Conservation (phyloP, 768 basidiomycete species). For the Suillus plorans region DNA sequence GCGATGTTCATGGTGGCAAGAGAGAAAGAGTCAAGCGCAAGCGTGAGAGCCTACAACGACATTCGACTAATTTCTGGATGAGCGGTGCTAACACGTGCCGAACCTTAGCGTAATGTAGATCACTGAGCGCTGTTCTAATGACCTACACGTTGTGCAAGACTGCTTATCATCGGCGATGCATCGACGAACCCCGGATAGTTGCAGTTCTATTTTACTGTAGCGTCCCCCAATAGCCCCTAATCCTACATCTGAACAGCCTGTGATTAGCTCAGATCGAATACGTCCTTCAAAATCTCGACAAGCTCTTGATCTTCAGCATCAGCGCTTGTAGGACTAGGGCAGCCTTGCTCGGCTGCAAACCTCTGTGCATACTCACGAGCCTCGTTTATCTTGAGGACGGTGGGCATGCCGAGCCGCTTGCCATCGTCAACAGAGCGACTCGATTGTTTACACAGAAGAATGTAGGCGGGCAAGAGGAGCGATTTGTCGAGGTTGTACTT, state of each 20-base stretch:
- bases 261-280: conserved; percentile 28
- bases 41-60: not conserved
- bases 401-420: conserved; percentile 54
- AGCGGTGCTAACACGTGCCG: not conserved
- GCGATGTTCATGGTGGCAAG: conserved; percentile 22
- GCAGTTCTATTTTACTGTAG: not conserved
- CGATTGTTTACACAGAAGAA: conserved; percentile 48
- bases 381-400: conserved; percentile 47
- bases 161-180: not conserved
- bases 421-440: conserved; percentile 57
- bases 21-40: not conserved
- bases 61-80: not conserved
- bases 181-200: not conserved
- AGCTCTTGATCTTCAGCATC: conserved; percentile 28
- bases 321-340: conserved; percentile 26
- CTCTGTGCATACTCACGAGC: conserved; percentile 49
- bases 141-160: not conserved
- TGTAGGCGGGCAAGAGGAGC: conserved; percentile 53
- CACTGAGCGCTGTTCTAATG: not conserved
- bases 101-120: not conserved
- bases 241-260: not conserved
- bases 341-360: conserved; percentile 31
- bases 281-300: conserved; percentile 26
- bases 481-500: conserved; percentile 45
- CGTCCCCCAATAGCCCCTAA: not conserved